Conservation (phyloP, 495 filamentous ascomycete species). For the Neurospora sp. region DNA sequence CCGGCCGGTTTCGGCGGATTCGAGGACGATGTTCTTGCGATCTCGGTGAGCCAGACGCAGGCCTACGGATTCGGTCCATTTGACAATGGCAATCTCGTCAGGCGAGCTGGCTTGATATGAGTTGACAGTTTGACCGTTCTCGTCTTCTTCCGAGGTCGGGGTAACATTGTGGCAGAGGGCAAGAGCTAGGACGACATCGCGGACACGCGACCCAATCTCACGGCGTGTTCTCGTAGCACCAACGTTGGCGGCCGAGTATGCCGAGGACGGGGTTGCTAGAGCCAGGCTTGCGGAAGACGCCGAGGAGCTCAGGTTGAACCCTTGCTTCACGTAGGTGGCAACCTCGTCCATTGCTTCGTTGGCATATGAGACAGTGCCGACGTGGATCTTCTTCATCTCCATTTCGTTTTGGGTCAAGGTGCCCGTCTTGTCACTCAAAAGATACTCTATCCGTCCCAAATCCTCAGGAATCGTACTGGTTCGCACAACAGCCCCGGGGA, state of each 20-base stretch:
- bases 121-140: constrained; percentile 64
- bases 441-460: constrained; percentile 88
- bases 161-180: constrained; percentile 98
- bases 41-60: constrained; percentile 79
- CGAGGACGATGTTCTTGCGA: constrained; percentile 69
- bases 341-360: constrained; percentile 99
- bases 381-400: constrained; percentile 97
- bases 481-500: constrained; percentile 82
- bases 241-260: constrained; percentile 47
- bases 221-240: constrained; percentile 70
- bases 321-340: constrained; percentile 69
- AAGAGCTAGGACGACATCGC: constrained; percentile 82
- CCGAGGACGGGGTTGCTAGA: constrained; percentile 66
- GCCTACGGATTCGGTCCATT: constrained; percentile 89
- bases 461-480: constrained; percentile 98
- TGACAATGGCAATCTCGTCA: constrained; percentile 96
- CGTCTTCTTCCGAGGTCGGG: constrained; percentile 68
- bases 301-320: constrained; percentile 47
- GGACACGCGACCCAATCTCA: constrained; percentile 86
- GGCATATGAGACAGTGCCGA: constrained; percentile 95
- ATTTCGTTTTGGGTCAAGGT: constrained; percentile 97
- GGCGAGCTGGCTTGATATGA: constrained; percentile 95
- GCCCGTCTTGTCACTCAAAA: constrained; percentile 95
- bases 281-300: constrained; percentile 20
- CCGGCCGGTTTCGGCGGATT: constrained; percentile 66